These are phyloP conservation scores for Phytophthora megakarya DNA, from an alignment of 352 stramenopile genomes.

Conservation along the genomic window DNA sequence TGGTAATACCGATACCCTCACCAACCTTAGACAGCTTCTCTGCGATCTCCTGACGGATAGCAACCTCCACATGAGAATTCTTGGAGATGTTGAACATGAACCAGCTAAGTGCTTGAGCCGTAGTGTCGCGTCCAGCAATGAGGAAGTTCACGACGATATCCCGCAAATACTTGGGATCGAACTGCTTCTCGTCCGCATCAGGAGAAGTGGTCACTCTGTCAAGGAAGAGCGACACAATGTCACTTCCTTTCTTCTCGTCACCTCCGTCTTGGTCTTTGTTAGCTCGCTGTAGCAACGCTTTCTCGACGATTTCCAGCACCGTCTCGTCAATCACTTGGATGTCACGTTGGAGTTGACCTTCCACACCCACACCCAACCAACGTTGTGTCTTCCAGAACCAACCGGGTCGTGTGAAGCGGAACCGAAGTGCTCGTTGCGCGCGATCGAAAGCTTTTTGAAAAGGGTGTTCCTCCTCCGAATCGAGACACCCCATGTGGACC, in stretches of 20 bases:
- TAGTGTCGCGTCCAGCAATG: conserved; percentile 79
- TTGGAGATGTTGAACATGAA: conserved; percentile 60
- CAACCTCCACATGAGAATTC: conserved; percentile 48
- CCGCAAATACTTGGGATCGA: conserved; percentile 49
- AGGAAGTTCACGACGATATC: conserved; percentile 87
- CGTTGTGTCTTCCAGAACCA: conserved; percentile 57
- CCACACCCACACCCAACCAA: conserved; percentile 37
- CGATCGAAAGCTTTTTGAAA: conserved; percentile 65
- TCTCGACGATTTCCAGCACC: conserved; percentile 44
- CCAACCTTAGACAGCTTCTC: conserved; percentile 23
- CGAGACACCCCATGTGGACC: conserved; percentile 45
- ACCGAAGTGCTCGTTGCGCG: conserved; percentile 34
- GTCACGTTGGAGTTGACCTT: conserved; percentile 36
- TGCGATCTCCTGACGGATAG: conserved; percentile 50
- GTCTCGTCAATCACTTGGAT: conserved; percentile 47
- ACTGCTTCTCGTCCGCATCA: conserved; percentile 23
- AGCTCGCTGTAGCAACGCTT: conserved; percentile 32
- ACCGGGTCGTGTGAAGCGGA: conserved; percentile 44
- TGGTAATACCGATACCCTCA: neutral
- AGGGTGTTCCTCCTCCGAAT: conserved; percentile 38
- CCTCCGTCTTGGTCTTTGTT: neutral
- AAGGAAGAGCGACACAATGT: conserved; percentile 40
- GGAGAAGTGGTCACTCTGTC: conserved; percentile 21
- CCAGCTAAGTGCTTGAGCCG: conserved; percentile 73
- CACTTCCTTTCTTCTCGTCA: neutral